Evolutionary conservation across 805 yeast species (phyloP).

Genomic region (Lipomyces orientalis): DNA sequence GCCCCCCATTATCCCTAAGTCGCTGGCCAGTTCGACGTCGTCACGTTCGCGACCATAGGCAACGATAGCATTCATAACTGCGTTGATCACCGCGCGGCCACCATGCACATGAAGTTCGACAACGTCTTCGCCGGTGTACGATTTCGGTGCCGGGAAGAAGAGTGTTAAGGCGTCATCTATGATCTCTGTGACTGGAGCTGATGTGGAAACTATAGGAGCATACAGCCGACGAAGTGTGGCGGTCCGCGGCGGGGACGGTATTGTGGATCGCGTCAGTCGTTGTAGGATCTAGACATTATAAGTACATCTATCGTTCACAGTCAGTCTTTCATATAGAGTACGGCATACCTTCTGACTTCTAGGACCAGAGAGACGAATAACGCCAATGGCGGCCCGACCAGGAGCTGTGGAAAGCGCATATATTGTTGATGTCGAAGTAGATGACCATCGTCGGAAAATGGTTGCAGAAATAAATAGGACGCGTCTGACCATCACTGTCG

Average conservation of each 20-base stretch:
- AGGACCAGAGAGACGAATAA: conserved; percentile 81
- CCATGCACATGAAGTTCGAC: conserved; percentile 94
- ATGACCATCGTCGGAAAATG: conserved; percentile 5
- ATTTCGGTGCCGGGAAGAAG: conserved; percentile 71
- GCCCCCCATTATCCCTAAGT: conserved; percentile 21
- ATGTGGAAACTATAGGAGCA: conserved; percentile 22
- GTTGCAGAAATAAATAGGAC: not conserved
- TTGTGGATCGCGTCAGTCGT: conserved; percentile 19
- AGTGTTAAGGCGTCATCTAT: conserved; percentile 80
- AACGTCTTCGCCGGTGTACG: conserved; percentile 92
- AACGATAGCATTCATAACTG: conserved; percentile 68
- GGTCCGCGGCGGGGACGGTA: conserved; percentile 21
- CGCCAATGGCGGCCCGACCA: conserved; percentile 83
- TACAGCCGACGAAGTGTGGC: conserved; percentile 25
- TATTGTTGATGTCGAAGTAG: conserved; percentile 62
- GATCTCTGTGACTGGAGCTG: conserved; percentile 42
- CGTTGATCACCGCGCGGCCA: conserved; percentile 79
- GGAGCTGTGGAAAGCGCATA: conserved; percentile 89
- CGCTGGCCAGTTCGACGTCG: conserved; percentile 11
- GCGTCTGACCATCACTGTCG: not conserved
- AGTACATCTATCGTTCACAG: conserved; percentile 45
- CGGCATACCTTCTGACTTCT: conserved; percentile 49
- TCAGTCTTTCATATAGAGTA: not conserved
- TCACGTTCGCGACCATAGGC: conserved; percentile 40
- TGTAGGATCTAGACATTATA: conserved; percentile 49